Evolutionary conservation across 805 yeast genomes (phyloP).

Genomic region (Wickerhamiella brachini): DNA sequence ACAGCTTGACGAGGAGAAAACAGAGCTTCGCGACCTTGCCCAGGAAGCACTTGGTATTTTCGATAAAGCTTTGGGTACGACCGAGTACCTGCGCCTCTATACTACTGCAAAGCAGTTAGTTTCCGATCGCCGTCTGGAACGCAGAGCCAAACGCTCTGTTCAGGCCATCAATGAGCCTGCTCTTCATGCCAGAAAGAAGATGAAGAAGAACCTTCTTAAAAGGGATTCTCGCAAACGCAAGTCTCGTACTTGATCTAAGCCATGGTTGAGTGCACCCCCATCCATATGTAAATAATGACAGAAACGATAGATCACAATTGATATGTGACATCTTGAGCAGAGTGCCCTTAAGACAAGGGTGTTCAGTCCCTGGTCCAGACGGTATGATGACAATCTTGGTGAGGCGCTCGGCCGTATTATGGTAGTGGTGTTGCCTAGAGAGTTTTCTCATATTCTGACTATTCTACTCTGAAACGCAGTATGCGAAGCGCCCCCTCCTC

Average conservation of each 20-base stretch:
- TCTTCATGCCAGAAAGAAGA: constrained; percentile 59
- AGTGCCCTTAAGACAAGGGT: not conserved
- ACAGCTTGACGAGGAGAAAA: constrained; percentile 23
- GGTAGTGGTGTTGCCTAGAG: too few relatives aligned
- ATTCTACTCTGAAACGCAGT: too few relatives aligned
- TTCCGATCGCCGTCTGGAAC: constrained; percentile 50
- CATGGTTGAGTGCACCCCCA: not conserved
- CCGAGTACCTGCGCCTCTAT: constrained; percentile 49
- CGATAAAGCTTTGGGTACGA: constrained; percentile 55
- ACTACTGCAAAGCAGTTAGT: constrained; percentile 51
- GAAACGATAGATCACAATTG: too few relatives aligned
- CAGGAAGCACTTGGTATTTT: constrained; percentile 55
- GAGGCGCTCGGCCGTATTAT: too few relatives aligned
- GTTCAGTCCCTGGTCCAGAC: too few relatives aligned
- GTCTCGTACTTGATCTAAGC: not conserved
- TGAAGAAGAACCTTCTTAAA: constrained; percentile 59
- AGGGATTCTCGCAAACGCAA: constrained; percentile 49
- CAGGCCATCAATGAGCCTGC: constrained; percentile 71
- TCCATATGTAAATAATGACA: not conserved
- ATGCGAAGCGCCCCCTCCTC: too few relatives aligned
- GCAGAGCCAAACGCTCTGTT: constrained; percentile 63
- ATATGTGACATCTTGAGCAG: not conserved
- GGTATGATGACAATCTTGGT: too few relatives aligned
- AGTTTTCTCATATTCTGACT: too few relatives aligned
- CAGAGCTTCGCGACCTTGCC: constrained; percentile 38